Percentiles rank a stretch among this genome's conserved stretches.
Evolutionary conservation across 495 filamentous ascomycete species (phyloP).

Genomic region (Penicillium atrosanguineum): DNA sequence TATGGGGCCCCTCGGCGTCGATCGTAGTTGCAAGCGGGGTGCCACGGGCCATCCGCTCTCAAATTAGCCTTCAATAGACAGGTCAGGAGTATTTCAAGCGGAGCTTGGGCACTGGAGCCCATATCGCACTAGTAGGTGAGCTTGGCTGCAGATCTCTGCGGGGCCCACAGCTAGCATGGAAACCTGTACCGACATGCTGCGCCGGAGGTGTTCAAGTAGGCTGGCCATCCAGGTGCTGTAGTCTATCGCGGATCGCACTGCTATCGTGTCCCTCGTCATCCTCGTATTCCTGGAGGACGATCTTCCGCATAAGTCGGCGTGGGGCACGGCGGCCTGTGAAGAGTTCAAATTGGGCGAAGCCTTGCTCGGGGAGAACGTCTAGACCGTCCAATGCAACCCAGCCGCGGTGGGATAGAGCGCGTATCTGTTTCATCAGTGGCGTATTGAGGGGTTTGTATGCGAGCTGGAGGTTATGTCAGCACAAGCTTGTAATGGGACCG

Average conservation of each 20-base stretch:
- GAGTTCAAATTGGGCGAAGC: conserved; percentile 76
- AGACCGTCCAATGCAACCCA: conserved; percentile 77
- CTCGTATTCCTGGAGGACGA: conserved; percentile 41
- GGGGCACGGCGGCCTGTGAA: conserved; percentile 77
- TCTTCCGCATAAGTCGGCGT: conserved; percentile 59
- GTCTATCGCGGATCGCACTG: conserved; percentile 29
- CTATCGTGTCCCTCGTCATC: conserved; percentile 39
- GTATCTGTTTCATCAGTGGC: conserved; percentile 65
- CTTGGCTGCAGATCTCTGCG: conserved; percentile 10
- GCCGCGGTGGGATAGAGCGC: conserved; percentile 52
- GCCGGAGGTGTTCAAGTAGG: conserved; percentile 23
- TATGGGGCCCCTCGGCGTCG: too few relatives aligned
- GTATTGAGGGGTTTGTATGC: conserved; percentile 73
- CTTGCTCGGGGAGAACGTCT: conserved; percentile 75
- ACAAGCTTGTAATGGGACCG: background rate
- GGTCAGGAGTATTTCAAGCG: background rate
- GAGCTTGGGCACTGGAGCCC: background rate
- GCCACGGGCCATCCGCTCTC: background rate
- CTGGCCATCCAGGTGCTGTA: conserved; percentile 39
- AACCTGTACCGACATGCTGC: background rate
- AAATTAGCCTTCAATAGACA: background rate
- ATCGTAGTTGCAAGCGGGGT: background rate
- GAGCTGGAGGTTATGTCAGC: conserved; percentile 38
- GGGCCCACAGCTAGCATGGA: conserved; percentile 5
- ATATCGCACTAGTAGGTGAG: background rate